Conservation (phyloP, 192 early-diverging fungal species). For the Chytriomyces sp. region DNA sequence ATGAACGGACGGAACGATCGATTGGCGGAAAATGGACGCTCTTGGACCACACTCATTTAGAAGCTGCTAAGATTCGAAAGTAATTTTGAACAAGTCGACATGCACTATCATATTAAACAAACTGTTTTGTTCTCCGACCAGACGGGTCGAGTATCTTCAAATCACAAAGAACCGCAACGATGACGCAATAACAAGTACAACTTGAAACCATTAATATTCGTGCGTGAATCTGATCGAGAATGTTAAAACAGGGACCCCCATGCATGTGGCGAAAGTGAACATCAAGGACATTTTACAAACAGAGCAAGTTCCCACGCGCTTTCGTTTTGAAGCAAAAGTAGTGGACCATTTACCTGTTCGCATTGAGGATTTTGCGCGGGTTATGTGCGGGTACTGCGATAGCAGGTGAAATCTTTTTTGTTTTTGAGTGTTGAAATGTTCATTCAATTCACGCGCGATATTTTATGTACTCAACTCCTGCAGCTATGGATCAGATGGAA, state of each 20-base stretch:
- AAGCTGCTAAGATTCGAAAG: no score
- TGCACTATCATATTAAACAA: no score
- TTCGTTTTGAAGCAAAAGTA: background rate
- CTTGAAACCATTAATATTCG: no score
- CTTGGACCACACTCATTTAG: background rate
- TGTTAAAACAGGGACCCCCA: background rate
- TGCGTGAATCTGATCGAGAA: no score
- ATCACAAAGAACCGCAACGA: no score
- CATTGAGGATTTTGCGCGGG: background rate
- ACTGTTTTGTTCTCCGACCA: no score
- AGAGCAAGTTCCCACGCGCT: background rate
- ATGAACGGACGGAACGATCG: background rate
- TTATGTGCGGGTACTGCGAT: background rate
- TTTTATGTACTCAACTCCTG: no score
- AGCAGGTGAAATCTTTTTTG: no score
- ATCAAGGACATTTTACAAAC: background rate
- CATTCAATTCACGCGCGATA: background rate
- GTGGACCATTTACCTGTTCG: background rate
- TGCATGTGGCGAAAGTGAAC: background rate
- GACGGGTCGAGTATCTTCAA: no score
- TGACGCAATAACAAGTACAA: no score
- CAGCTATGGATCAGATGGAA: background rate
- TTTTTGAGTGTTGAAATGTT: background rate
- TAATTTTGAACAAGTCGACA: no score
- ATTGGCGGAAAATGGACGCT: background rate